These are phyloP conservation scores for Syzygium malaccense DNA, from an alignment of 441 rosid genomes.

Conservation along the genomic window DNA sequence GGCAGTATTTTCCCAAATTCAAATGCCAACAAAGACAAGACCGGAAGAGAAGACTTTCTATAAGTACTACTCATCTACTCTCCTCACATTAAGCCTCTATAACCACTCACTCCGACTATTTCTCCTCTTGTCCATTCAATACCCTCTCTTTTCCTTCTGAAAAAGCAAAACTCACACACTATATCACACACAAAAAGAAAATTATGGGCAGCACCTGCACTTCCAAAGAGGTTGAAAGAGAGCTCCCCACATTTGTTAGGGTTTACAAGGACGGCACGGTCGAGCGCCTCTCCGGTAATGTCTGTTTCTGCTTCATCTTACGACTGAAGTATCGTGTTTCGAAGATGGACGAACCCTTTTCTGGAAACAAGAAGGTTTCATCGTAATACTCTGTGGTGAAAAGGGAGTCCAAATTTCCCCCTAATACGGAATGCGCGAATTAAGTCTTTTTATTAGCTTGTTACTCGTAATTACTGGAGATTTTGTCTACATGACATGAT, in stretches of 20 bases:
- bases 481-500: background rate
- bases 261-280: conserved; percentile 30
- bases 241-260: conserved; percentile 14
- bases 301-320: background rate
- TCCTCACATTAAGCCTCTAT: background rate
- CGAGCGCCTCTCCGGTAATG: conserved; percentile 10
- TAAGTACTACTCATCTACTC: background rate
- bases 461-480: background rate
- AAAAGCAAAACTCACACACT: background rate
- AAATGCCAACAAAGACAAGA: background rate
- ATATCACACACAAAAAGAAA: background rate
- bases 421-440: background rate
- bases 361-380: background rate
- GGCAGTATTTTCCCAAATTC: too few species aligned
- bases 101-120: background rate
- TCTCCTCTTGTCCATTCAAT: background rate
- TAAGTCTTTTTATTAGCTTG: background rate
- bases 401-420: background rate
- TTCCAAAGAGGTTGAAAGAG: conserved; percentile 13
- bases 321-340: background rate
- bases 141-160: background rate
- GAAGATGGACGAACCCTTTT: background rate
- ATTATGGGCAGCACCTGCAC: conserved; percentile 1
- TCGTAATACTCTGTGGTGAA: background rate
- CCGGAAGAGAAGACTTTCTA: background rate